Percentiles rank a stretch among this genome's conserved stretches.
phyloP scores from a whole-genome alignment of 208 protist species.

The Trypanosoma brucei region DNA sequence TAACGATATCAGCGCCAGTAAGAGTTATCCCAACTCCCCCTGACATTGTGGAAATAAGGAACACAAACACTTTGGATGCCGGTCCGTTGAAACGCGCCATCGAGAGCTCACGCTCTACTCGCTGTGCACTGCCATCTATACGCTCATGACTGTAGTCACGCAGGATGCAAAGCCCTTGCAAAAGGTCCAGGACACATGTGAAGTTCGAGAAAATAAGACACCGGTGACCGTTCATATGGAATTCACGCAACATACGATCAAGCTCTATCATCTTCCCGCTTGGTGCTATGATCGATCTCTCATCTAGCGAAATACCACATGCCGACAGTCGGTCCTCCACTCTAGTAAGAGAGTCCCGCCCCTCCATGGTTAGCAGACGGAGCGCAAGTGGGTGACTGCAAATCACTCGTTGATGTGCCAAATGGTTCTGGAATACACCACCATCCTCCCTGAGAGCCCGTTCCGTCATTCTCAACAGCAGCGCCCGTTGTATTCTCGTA shows the following conservation, averaged over 20 bases:
- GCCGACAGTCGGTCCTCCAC: slow-evolving; percentile 37
- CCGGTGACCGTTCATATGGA: slow-evolving; percentile 77
- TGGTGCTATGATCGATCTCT: slow-evolving; percentile 53
- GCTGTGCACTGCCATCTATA: slow-evolving; percentile 74
- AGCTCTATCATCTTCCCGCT: slow-evolving; percentile 93
- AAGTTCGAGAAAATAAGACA: slow-evolving; percentile 92
- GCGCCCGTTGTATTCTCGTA: slow-evolving; percentile 74
- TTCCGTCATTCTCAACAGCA: slow-evolving; percentile 56
- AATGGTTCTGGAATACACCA: slow-evolving; percentile 30
- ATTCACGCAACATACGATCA: slow-evolving; percentile 84
- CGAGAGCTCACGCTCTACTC: slow-evolving; percentile 84
- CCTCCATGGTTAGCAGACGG: slow-evolving; percentile 54
- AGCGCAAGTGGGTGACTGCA: slow-evolving; percentile 84
- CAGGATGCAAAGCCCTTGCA: slow-evolving; percentile 74
- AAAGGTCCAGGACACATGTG: slow-evolving; percentile 80
- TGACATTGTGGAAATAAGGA: slow-evolving; percentile 96
- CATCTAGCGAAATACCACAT: slow-evolving; percentile 59
- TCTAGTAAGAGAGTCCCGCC: slow-evolving; percentile 14
- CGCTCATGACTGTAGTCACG: slow-evolving; percentile 76
- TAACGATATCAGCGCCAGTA: slow-evolving; percentile 93
- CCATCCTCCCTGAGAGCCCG: slow-evolving; percentile 43
- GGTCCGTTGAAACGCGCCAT: slow-evolving; percentile 93
- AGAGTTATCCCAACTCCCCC: slow-evolving; percentile 98
- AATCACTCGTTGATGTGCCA: slow-evolving; percentile 76
- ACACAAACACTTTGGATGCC: slow-evolving; percentile 90